These are phyloP conservation scores for Hygrophila difformis DNA, from an alignment of 257 asterid species.

Conservation along the genomic window DNA sequence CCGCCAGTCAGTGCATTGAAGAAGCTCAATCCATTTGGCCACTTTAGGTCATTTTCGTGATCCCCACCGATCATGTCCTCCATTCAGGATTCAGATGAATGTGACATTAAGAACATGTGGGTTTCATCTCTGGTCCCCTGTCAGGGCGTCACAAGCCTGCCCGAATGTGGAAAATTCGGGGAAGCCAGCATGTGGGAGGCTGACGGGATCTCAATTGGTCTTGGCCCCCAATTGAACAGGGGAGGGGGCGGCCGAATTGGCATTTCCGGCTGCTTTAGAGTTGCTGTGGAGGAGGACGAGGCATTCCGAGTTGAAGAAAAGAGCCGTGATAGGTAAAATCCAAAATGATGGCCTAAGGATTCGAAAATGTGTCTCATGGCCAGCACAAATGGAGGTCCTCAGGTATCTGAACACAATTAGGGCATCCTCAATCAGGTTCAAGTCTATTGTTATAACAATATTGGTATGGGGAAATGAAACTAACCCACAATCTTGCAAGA, in stretches of 20 bases:
- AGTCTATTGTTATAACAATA: background rate
- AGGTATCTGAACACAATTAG: constrained; percentile 82
- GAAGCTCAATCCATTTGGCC: constrained; percentile 88
- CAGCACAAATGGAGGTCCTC: constrained; percentile 94
- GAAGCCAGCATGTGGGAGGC: constrained; percentile 37
- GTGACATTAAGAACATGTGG: constrained; percentile 77
- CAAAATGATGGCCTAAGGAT: constrained; percentile 88
- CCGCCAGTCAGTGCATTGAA: constrained; percentile 70
- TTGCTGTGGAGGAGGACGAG: constrained; percentile 41
- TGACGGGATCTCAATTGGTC: constrained; percentile 52
- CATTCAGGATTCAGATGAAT: constrained; percentile 51
- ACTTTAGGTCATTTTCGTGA: constrained; percentile 74
- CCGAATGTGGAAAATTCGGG: constrained; percentile 47
- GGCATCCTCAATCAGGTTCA: background rate
- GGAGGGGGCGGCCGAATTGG: constrained; percentile 59
- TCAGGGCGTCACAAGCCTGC: constrained; percentile 17
- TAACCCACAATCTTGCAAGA: constrained; percentile 94
- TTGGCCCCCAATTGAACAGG: constrained; percentile 71
- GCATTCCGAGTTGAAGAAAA: constrained; percentile 67
- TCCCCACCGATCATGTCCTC: constrained; percentile 55
- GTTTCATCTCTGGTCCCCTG: constrained; percentile 70
- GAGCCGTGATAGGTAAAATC: constrained; percentile 83
- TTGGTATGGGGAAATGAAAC: background rate
- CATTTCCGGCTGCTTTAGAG: constrained; percentile 52
- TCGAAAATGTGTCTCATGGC: constrained; percentile 96